Evolutionary conservation across 2,329 filamentous ascomycete species (phyloP).

Genomic region (Fusarium scirpi): DNA sequence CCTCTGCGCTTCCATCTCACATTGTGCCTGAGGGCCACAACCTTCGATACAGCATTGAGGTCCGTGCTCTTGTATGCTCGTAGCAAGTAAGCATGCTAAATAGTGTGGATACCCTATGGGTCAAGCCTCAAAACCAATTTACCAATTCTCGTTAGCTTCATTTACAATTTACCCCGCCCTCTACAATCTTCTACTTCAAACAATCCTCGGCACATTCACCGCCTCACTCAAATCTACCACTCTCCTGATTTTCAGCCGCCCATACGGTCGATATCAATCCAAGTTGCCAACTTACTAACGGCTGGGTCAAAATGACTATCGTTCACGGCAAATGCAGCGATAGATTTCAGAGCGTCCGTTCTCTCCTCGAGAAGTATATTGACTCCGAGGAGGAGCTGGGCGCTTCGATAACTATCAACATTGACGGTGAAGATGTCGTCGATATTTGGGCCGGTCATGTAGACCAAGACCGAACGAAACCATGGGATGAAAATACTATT

Average conservation of each 20-base stretch:
- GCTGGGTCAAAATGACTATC: background rate
- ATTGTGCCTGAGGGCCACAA: background rate
- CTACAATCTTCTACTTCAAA: background rate
- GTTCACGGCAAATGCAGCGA: background rate
- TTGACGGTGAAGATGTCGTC: background rate
- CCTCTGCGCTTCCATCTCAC: background rate
- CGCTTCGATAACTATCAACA: conserved; percentile 6
- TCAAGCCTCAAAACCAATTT: background rate
- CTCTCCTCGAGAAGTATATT: background rate
- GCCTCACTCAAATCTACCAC: background rate
- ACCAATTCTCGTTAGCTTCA: background rate
- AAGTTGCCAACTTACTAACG: background rate
- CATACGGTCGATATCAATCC: no score
- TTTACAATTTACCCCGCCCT: background rate
- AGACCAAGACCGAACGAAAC: background rate
- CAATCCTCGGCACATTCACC: background rate
- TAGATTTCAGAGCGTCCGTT: background rate
- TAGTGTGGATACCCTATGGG: background rate
- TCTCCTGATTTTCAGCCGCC: no score
- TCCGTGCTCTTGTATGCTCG: background rate
- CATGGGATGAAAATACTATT: background rate
- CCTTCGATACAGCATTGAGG: background rate
- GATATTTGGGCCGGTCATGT: conserved; percentile 8
- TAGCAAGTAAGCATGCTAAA: no score
- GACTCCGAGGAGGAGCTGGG: background rate